phyloP scores from a whole-genome alignment of 257 asterid species.

The Ligustrum vulgare region DNA sequence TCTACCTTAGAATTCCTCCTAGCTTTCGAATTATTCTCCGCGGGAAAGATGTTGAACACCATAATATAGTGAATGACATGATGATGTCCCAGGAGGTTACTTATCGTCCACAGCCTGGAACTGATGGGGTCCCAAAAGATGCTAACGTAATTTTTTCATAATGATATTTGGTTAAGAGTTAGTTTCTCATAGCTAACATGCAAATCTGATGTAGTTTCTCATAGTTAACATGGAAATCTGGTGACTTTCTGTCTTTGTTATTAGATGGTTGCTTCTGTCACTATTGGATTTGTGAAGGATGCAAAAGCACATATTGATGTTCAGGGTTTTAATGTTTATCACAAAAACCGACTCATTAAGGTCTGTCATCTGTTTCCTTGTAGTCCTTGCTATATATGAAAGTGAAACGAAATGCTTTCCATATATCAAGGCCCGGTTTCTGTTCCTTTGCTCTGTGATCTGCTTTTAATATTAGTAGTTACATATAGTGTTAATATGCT shows the following conservation, averaged over 20 bases:
- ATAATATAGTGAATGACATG: slow-evolving; percentile 94
- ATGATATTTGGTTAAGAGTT: slow-evolving; percentile 1
- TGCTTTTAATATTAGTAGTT: not conserved
- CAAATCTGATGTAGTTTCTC: slow-evolving; percentile 15
- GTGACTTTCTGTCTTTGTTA: slow-evolving; percentile 23
- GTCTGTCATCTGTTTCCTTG: slow-evolving; percentile 33
- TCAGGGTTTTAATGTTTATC: slow-evolving; percentile 97
- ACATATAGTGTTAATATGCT: not conserved
- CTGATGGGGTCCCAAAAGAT: slow-evolving; percentile 67
- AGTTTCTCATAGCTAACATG: slow-evolving; percentile 16
- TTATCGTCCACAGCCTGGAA: slow-evolving; percentile 87
- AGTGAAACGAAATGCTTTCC: not conserved
- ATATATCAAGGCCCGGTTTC: not conserved
- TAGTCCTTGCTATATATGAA: not conserved
- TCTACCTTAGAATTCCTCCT: slow-evolving; percentile 85
- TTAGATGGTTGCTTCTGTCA: slow-evolving; percentile 85
- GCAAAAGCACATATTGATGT: slow-evolving; percentile 92
- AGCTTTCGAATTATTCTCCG: slow-evolving; percentile 85
- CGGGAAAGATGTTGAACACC: slow-evolving; percentile 92
- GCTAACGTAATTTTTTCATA: slow-evolving; percentile 48
- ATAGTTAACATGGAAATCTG: slow-evolving; percentile 13
- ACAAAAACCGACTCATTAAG: slow-evolving; percentile 96
- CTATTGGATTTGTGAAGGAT: slow-evolving; percentile 97
- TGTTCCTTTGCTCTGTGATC: not conserved
- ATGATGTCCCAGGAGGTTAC: slow-evolving; percentile 89